A percentile compares a stretch with the other conserved stretches of the same genome.
Evolutionary conservation across 805 yeast genomes (phyloP).

Genomic region (Lipomyces orientalis): DNA sequence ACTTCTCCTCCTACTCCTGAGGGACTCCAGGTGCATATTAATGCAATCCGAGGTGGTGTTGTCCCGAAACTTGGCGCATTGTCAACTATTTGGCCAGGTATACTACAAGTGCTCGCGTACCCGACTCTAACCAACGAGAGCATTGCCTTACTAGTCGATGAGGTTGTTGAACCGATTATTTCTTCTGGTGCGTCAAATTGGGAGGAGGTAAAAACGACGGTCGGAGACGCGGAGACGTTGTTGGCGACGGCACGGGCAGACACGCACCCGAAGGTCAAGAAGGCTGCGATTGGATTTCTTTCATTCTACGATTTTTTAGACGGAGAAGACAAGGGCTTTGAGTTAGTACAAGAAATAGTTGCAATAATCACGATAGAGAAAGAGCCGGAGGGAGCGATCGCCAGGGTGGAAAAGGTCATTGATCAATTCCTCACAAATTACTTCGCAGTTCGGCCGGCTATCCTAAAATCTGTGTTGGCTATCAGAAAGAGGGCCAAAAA

Average conservation of each 20-base stretch:
- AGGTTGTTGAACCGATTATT: slow-evolving; percentile 28
- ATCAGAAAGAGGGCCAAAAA: background rate
- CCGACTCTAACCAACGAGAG: slow-evolving; percentile 4
- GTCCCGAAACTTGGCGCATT: slow-evolving; percentile 24
- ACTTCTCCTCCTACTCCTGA: slow-evolving; percentile 8
- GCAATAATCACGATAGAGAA: slow-evolving; percentile 18
- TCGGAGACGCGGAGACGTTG: slow-evolving; percentile 17
- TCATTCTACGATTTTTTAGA: slow-evolving; percentile 20
- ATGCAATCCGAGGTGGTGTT: slow-evolving; percentile 17
- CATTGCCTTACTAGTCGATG: slow-evolving; percentile 24
- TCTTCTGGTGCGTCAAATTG: slow-evolving; percentile 16
- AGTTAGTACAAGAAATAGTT: slow-evolving; percentile 10
- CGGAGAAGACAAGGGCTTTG: background rate
- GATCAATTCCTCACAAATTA: slow-evolving; percentile 14
- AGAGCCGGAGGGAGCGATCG: slow-evolving; percentile 23
- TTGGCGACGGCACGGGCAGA: slow-evolving; percentile 22
- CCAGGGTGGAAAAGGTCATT: slow-evolving; percentile 25
- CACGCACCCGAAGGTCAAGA: slow-evolving; percentile 27
- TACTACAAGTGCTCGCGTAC: slow-evolving; percentile 19
- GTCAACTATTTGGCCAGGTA: slow-evolving; percentile 32
- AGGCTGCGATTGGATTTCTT: slow-evolving; percentile 30
- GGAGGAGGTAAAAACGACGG: slow-evolving; percentile 15
- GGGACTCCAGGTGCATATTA: slow-evolving; percentile 16
- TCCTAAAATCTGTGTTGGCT: background rate
- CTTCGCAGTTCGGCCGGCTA: slow-evolving; percentile 5